Base-by-base conservation (phyloP, 345 rosid species). In the Punica granatum region DNA sequence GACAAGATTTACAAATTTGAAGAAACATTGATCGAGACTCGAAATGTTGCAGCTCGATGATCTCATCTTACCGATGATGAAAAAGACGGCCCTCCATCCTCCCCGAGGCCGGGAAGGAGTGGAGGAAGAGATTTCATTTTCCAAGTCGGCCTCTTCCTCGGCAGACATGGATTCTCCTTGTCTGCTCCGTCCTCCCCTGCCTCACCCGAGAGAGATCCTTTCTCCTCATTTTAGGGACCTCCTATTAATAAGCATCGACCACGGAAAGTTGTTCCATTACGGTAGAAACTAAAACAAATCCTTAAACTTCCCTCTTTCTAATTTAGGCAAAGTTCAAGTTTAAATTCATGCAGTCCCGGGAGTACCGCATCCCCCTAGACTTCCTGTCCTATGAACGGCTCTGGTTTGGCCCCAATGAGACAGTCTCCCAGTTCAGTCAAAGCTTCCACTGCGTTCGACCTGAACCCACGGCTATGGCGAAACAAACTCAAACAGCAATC, bases 81-180 rank as follows among this genome's bases (percentile, higher is more conserved):
- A 84, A 70, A 74, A 72, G 25, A 84, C 49, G 31, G 84, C 63
- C 64, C 48, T 74, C 88, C 88, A 81, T 75, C 82, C 88, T 69
- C 82, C 81, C 46, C 34, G 63, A 0, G 49, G 21, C 6, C 28
- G 42, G 34, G 62, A 37, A 23, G 43, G 15, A 13, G 35, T 3
- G 12, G 46, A 35, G 9, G 37, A 19, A 67, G 16, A 34, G 43
- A 37, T 37, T n/a, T 49, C 56, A 60, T 60, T 42, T 46, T 68
- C 71, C 71, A 35, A 1, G 4, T 68, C 71, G 3, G 58, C 46
- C 16, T 60, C 71, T 10, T 32, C 51, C 41, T 7, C 23, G 18
- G n/a, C 32, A 11, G 44, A 51, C 71, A 68, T 60, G 23, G 30
- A 62, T 68, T 60, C 42, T 61, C 21, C 6, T 64, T 61, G 60